phyloP scores from a whole-genome alignment of 768 basidiomycete species.

The Leccinellum albellum region DNA sequence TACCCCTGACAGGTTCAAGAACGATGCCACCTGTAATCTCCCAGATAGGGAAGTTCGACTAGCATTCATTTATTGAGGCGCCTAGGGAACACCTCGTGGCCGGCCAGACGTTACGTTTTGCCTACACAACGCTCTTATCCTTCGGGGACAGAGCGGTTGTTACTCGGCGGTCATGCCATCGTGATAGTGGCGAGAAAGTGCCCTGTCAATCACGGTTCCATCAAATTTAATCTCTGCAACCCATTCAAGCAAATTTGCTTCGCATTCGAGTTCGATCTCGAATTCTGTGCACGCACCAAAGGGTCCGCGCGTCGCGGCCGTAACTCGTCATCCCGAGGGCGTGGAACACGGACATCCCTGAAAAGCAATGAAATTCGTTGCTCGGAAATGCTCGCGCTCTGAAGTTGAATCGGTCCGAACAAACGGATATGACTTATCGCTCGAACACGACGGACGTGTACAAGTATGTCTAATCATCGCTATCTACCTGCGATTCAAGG shows the following conservation, averaged over 20 bases:
- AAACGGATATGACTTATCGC: not conserved
- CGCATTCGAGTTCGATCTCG: not conserved
- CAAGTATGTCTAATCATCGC: conserved; percentile 22
- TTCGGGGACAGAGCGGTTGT: not conserved
- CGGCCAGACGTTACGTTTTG: not conserved
- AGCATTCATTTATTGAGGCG: not conserved
- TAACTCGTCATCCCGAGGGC: not conserved
- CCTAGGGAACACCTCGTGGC: not conserved
- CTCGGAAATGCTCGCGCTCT: not conserved
- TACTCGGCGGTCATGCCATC: not conserved
- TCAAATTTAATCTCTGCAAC: not conserved
- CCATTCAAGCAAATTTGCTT: not conserved
- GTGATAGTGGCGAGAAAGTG: not conserved
- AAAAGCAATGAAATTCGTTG: not conserved
- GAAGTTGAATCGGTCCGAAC: not conserved
- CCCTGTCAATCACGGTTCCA: not conserved
- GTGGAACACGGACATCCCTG: not conserved
- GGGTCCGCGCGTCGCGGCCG: not conserved
- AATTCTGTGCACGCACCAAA: not conserved
- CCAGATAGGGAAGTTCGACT: not conserved
- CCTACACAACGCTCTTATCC: not conserved
- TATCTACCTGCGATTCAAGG: conserved; percentile 21
- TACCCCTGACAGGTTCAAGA: not conserved
- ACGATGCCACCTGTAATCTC: not conserved
- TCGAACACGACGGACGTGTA: not conserved